phyloP scores from a whole-genome alignment of 805 yeast species.

The Blastobotrys mokoenaii region DNA sequence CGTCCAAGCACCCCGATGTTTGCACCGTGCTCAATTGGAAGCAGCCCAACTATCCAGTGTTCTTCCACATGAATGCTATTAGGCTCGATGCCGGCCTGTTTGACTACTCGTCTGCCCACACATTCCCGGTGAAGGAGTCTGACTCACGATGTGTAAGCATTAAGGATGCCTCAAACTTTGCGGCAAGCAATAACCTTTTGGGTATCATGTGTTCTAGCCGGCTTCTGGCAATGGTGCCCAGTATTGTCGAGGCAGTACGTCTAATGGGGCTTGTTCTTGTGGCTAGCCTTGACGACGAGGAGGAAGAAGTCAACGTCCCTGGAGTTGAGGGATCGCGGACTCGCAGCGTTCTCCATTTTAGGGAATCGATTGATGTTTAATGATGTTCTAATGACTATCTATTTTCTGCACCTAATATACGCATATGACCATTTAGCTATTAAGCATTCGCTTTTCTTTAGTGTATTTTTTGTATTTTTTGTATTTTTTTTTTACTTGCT shows the following conservation, averaged over 20 bases:
- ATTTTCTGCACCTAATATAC: too few species aligned
- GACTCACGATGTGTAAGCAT: conserved; percentile 44
- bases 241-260: conserved; percentile 63
- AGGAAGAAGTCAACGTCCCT: conserved; percentile 13
- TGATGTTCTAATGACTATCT: too few species aligned
- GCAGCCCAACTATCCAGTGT: conserved; percentile 95
- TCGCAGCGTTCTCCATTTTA: conserved; percentile 56
- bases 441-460: too few species aligned
- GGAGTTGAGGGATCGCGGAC: conserved; percentile 61
- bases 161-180: conserved; percentile 75
- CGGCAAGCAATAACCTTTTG: conserved; percentile 71
- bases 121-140: conserved; percentile 20
- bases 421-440: too few species aligned
- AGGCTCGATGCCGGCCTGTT: conserved; percentile 9
- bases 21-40: conserved; percentile 96
- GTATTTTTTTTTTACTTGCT: too few species aligned
- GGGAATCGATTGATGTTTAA: conserved; percentile 47
- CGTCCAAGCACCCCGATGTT: conserved; percentile 80
- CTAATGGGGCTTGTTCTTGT: conserved; percentile 77
- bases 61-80: conserved; percentile 58
- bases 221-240: conserved; percentile 64
- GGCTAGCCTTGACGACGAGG: conserved; percentile 32
- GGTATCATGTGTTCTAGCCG: conserved; percentile 76
- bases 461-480: too few species aligned
- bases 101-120: conserved; percentile 23